A percentile compares a stretch with the other conserved stretches of the same genome.
Evolutionary conservation across 148 eudicot genomes (phyloP).

Genomic region (Rhododendron henanense): DNA sequence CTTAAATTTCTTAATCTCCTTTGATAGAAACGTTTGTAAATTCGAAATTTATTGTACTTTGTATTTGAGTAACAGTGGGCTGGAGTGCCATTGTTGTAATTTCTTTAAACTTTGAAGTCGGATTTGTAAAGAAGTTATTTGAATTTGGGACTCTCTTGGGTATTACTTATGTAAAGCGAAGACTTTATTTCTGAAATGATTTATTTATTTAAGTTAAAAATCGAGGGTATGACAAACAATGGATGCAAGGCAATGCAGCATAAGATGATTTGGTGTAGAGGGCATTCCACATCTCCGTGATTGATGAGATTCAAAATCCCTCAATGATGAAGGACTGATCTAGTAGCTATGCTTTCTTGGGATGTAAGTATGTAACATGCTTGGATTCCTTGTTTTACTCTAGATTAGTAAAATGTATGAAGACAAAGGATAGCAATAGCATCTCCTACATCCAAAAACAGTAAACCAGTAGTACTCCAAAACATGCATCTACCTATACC

Average conservation of each 20-base stretch:
- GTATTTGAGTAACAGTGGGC: too few relatives aligned
- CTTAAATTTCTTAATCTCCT: too few relatives aligned
- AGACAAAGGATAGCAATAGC: background rate
- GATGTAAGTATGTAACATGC: background rate
- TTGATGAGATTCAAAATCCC: background rate
- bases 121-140: too few relatives aligned
- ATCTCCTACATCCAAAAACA: background rate
- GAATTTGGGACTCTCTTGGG: too few relatives aligned
- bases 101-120: too few relatives aligned
- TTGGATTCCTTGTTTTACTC: background rate
- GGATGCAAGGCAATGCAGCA: background rate
- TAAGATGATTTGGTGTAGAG: background rate
- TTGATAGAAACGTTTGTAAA: too few relatives aligned
- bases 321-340: background rate
- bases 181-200: too few relatives aligned
- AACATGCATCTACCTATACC: background rate
- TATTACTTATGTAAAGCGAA: too few relatives aligned
- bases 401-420: background rate
- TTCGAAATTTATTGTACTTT: too few relatives aligned
- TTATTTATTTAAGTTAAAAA: too few relatives aligned
- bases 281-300: background rate
- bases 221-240: too few relatives aligned
- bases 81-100: too few relatives aligned
- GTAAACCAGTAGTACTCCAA: background rate
- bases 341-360: background rate